Conservation (phyloP, 2,329 filamentous ascomycete species). For the Phoma herbarum region DNA sequence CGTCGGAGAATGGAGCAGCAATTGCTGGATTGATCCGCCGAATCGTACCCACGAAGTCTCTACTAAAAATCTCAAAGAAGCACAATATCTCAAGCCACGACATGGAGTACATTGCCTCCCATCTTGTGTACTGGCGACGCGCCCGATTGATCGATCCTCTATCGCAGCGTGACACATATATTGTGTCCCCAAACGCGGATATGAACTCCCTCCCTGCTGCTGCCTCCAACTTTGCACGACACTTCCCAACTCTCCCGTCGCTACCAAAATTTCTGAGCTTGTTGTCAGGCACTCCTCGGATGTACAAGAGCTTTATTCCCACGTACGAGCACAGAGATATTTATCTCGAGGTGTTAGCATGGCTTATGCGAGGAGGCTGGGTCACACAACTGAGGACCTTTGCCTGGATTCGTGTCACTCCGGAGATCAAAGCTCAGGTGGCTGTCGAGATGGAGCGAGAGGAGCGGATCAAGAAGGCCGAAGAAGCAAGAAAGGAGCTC, state of each 20-base stretch:
- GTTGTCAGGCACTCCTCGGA: slow-evolving; percentile 79
- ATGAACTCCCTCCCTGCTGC: slow-evolving; percentile 74
- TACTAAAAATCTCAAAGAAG: slow-evolving; percentile 76
- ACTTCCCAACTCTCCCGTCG: slow-evolving; percentile 84
- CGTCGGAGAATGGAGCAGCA: slow-evolving; percentile 76
- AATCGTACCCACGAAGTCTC: slow-evolving; percentile 67
- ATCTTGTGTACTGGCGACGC: slow-evolving; percentile 95
- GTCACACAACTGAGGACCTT: slow-evolving; percentile 93
- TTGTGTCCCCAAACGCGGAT: slow-evolving; percentile 90
- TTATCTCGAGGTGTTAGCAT: slow-evolving; percentile 91
- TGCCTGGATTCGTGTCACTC: slow-evolving; percentile 84
- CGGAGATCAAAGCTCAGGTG: slow-evolving; percentile 83
- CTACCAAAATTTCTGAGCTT: slow-evolving; percentile 87
- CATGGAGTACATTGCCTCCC: slow-evolving; percentile 86
- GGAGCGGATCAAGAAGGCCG: slow-evolving; percentile 41
- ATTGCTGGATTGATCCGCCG: slow-evolving; percentile 76
- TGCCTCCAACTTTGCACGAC: slow-evolving; percentile 74
- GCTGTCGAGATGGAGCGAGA: slow-evolving; percentile 70
- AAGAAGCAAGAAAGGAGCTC: slow-evolving; percentile 40
- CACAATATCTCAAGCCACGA: slow-evolving; percentile 79
- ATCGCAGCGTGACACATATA: slow-evolving; percentile 88
- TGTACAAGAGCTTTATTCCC: slow-evolving; percentile 84
- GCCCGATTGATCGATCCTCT: slow-evolving; percentile 91
- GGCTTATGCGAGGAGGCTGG: slow-evolving; percentile 92
- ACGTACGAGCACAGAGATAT: slow-evolving; percentile 85